Evolutionary conservation across 2,329 filamentous ascomycete species (phyloP).

Genomic region (Fusarium sp.): DNA sequence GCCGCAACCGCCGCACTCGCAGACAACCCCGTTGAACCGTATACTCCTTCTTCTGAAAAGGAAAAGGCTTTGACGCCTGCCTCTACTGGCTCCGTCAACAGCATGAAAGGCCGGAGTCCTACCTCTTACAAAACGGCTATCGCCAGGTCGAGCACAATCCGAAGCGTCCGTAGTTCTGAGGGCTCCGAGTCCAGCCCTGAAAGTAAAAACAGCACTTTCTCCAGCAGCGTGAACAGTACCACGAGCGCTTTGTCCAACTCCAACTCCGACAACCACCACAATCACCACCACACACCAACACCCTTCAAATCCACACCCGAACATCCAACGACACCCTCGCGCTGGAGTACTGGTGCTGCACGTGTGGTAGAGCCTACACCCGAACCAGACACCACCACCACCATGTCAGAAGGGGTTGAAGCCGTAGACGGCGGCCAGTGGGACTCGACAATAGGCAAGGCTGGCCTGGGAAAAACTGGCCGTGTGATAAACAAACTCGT

Average conservation of each 20-base stretch:
- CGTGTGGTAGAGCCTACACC: constrained; percentile 51
- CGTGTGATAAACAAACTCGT: constrained; percentile 85
- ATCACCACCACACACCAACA: constrained; percentile 49
- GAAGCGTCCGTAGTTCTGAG: constrained; percentile 69
- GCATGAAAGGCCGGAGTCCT: constrained; percentile 54
- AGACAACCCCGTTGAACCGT: constrained; percentile 45
- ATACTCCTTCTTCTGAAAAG: constrained; percentile 49
- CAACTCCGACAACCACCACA: constrained; percentile 54
- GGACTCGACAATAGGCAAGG: constrained; percentile 78
- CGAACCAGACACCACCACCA: constrained; percentile 47
- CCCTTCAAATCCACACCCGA: constrained; percentile 56
- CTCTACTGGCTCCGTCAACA: constrained; percentile 58
- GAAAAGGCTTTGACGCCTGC: constrained; percentile 55
- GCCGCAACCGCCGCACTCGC: constrained; percentile 37
- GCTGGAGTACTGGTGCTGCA: constrained; percentile 52
- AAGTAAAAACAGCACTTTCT: constrained; percentile 65
- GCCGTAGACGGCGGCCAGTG: constrained; percentile 59
- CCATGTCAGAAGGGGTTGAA: constrained; percentile 54
- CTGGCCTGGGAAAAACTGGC: constrained; percentile 79
- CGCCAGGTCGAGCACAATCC: constrained; percentile 62
- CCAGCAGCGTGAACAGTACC: constrained; percentile 69
- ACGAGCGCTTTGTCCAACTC: constrained; percentile 62
- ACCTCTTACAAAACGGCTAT: constrained; percentile 53
- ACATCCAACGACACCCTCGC: constrained; percentile 48
- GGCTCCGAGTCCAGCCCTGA: constrained; percentile 61